Evolutionary conservation across 2,329 filamentous ascomycete species (phyloP).

Genomic region (Ceratocystis harringtonii): DNA sequence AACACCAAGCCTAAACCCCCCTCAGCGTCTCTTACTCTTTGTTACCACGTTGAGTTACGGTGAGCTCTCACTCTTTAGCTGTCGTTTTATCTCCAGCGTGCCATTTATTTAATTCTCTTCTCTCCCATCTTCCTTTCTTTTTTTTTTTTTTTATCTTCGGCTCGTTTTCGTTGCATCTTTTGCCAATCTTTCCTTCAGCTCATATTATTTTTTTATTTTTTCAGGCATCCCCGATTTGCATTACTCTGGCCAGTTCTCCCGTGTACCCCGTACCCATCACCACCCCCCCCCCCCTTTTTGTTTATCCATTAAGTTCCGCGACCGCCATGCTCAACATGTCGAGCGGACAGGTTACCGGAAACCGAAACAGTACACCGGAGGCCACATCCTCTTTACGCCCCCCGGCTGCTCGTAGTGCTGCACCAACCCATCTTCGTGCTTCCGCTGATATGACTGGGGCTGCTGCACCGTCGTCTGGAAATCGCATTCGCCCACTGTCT

Average conservation of each 20-base stretch:
- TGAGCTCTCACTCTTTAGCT: not conserved
- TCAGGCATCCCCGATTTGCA: not conserved
- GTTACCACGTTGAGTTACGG: conserved; percentile 15
- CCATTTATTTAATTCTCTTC: conserved; percentile 11
- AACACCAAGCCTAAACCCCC: conserved; percentile 13
- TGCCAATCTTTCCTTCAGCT: conserved; percentile 6
- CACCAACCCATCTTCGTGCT: conserved; percentile 73
- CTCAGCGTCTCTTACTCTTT: conserved; percentile 9
- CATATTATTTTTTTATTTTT: not conserved
- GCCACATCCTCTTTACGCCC: conserved; percentile 73
- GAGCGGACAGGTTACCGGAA: conserved; percentile 55
- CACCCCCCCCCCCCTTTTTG: not conserved
- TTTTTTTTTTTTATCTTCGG: conserved; percentile 17
- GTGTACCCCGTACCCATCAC: not conserved
- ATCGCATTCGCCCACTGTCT: conserved; percentile 81
- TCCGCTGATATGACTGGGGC: conserved; percentile 93
- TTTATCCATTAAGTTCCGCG: not conserved
- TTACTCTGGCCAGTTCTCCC: not conserved
- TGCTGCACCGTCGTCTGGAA: conserved; percentile 47
- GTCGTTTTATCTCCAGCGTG: not conserved
- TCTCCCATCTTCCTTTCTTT: conserved; percentile 2
- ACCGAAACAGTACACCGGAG: conserved; percentile 95
- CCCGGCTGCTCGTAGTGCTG: conserved; percentile 61
- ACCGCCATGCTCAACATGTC: conserved; percentile 44
- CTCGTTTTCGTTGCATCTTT: conserved; percentile 19